Conservation (phyloP, 768 basidiomycete species). For the Mycena crocata region DNA sequence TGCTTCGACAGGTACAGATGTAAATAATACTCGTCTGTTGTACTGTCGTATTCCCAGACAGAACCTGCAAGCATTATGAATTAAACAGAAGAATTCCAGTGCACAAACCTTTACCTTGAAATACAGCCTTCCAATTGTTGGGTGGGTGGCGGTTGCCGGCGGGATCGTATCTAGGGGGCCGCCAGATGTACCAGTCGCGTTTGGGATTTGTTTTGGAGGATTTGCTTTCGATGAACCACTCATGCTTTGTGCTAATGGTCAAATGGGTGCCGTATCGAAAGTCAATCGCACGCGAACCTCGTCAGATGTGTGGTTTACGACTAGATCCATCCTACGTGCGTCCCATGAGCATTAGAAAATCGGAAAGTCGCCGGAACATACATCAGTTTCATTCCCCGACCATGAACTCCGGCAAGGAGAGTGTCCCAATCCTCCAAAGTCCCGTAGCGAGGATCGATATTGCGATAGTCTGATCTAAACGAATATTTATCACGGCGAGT, state of each 20-base stretch:
- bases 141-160: slow-evolving; percentile 69
- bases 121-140: slow-evolving; percentile 79
- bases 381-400: slow-evolving; percentile 79
- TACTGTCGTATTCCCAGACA: slow-evolving; percentile 77
- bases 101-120: slow-evolving; percentile 61
- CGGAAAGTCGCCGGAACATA: slow-evolving; percentile 41
- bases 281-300: slow-evolving; percentile 51
- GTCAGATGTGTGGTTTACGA: slow-evolving; percentile 79
- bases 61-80: slow-evolving; percentile 55
- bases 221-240: slow-evolving; percentile 74
- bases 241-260: too few relatives aligned
- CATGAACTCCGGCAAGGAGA: slow-evolving; percentile 64
- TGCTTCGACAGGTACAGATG: slow-evolving; percentile 76
- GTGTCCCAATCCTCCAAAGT: slow-evolving; percentile 70
- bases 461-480: slow-evolving; percentile 72
- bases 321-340: slow-evolving; percentile 74
- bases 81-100: neutral
- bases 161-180: slow-evolving; percentile 63
- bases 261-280: neutral
- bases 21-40: slow-evolving; percentile 77
- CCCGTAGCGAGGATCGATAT: slow-evolving; percentile 74
- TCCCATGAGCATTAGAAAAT: neutral
- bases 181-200: slow-evolving; percentile 85
- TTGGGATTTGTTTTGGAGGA: slow-evolving; percentile 65
- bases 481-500: slow-evolving; percentile 5